A percentile compares a stretch with the other conserved stretches of the same genome.
Conservation (phyloP, 805 yeast species). For the Tetrapisispora namnaoensis region DNA sequence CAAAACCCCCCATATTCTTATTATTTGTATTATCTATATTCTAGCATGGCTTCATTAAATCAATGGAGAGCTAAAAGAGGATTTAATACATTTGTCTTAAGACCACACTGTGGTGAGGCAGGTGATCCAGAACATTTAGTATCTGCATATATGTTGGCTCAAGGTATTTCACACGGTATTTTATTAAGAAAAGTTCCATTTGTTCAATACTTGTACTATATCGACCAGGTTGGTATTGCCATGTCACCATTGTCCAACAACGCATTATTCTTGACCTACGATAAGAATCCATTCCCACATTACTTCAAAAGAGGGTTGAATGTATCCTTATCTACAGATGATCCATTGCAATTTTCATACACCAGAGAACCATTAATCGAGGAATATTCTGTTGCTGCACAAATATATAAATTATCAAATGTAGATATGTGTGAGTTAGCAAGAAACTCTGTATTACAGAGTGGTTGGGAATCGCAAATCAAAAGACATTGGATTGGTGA, state of each 20-base stretch:
- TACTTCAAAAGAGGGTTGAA: slow-evolving; percentile 91
- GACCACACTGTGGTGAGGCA: slow-evolving; percentile 99
- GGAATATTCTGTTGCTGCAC: slow-evolving; percentile 97
- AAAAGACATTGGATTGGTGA: slow-evolving; percentile 91
- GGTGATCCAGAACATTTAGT: slow-evolving; percentile 98
- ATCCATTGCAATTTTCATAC: slow-evolving; percentile 93
- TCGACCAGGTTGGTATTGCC: slow-evolving; percentile 94
- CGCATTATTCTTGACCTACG: slow-evolving; percentile 90
- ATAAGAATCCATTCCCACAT: slow-evolving; percentile 88
- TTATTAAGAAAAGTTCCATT: slow-evolving; percentile 87
- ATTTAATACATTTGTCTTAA: slow-evolving; percentile 80
- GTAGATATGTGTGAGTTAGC: slow-evolving; percentile 98
- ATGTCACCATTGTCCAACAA: slow-evolving; percentile 97
- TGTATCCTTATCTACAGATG: slow-evolving; percentile 92
- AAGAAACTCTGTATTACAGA: slow-evolving; percentile 79
- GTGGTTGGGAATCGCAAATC: slow-evolving; percentile 83
- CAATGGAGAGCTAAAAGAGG: slow-evolving; percentile 68
- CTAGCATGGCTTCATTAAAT: slow-evolving; percentile 79
- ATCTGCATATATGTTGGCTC: slow-evolving; percentile 78
- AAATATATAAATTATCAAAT: slow-evolving; percentile 84
- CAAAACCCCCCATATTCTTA: slow-evolving; percentile 97
- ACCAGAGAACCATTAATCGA: slow-evolving; percentile 96
- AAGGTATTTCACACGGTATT: slow-evolving; percentile 93
- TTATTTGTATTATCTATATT: slow-evolving; percentile 79
- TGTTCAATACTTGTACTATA: slow-evolving; percentile 83